These are phyloP conservation scores for Aspergillus aculeatus DNA, from an alignment of 2,329 filamentous ascomycete genomes.

Conservation along the genomic window DNA sequence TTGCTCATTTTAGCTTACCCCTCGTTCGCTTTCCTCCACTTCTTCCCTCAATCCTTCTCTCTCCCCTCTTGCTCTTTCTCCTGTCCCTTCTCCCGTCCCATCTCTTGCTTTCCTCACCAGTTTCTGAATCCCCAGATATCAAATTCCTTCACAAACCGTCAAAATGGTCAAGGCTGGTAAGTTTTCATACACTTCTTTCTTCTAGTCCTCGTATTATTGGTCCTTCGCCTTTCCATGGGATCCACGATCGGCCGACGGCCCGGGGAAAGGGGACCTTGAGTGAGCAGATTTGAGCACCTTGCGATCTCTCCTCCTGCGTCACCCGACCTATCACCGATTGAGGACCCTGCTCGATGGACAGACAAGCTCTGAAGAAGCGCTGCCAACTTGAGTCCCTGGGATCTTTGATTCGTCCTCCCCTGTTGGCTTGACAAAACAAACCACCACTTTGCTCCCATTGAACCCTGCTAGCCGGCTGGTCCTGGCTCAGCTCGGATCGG, in stretches of 20 bases:
- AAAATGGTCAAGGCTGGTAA: constrained; percentile 99
- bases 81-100: constrained; percentile 9
- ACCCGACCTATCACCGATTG: constrained; percentile 30
- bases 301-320: constrained; percentile 19
- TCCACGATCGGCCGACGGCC: constrained; percentile 31
- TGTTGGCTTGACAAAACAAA: constrained; percentile 10
- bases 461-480: constrained; percentile 1
- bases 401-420: constrained; percentile 1
- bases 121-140: constrained; percentile 17
- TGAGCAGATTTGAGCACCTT: constrained; percentile 48
- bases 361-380: constrained; percentile 7
- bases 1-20: constrained; percentile 12
- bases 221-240: constrained; percentile 11
- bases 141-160: constrained; percentile 52
- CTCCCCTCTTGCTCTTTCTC: constrained; percentile 20
- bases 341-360: constrained; percentile 8
- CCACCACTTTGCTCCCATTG: background rate
- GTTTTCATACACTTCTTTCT: constrained; percentile 37
- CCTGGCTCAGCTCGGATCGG: background rate
- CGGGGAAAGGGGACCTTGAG: constrained; percentile 29
- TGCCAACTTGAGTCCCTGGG: constrained; percentile 1
- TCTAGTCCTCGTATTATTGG: constrained; percentile 20
- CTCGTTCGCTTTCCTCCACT: constrained; percentile 12
- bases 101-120: constrained; percentile 8
- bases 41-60: constrained; percentile 18